phyloP scores from a whole-genome alignment of 352 stramenopile genomes.

The Globisporangium paddicum region DNA sequence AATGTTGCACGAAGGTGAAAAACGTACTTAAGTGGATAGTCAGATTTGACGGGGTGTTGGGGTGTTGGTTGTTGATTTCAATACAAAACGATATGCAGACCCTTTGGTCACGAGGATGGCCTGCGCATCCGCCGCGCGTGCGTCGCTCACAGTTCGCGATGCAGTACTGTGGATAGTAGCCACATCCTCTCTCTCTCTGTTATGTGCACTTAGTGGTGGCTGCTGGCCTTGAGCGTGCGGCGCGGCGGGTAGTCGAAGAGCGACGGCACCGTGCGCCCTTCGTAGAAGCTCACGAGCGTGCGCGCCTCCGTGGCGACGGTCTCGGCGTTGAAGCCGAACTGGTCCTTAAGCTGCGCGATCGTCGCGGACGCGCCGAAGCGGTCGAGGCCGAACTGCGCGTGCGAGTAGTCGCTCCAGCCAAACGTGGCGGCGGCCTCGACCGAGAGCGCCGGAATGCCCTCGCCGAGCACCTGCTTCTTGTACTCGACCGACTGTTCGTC shows the following conservation, averaged over 20 bases:
- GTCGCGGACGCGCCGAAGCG: constrained; percentile 88
- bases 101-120: background rate
- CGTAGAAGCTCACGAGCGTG: constrained; percentile 93
- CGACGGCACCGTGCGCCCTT: constrained; percentile 49
- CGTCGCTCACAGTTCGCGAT: background rate
- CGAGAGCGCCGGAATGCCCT: constrained; percentile 92
- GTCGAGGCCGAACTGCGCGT: constrained; percentile 90
- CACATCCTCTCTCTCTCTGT: background rate
- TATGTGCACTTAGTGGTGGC: constrained; percentile 40
- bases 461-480: constrained; percentile 93
- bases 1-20: background rate
- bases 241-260: constrained; percentile 69
- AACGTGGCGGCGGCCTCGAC: constrained; percentile 94
- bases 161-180: too few species aligned
- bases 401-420: constrained; percentile 96
- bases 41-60: background rate
- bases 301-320: constrained; percentile 92
- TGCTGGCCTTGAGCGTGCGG: constrained; percentile 53
- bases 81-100: background rate
- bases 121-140: background rate
- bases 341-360: constrained; percentile 86
- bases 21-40: background rate
- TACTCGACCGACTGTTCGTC: constrained; percentile 95
- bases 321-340: constrained; percentile 95
- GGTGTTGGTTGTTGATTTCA: background rate